Evolutionary conservation across 768 basidiomycete species (phyloP).

Genomic region (Chalciporus pseudorubinellus): DNA sequence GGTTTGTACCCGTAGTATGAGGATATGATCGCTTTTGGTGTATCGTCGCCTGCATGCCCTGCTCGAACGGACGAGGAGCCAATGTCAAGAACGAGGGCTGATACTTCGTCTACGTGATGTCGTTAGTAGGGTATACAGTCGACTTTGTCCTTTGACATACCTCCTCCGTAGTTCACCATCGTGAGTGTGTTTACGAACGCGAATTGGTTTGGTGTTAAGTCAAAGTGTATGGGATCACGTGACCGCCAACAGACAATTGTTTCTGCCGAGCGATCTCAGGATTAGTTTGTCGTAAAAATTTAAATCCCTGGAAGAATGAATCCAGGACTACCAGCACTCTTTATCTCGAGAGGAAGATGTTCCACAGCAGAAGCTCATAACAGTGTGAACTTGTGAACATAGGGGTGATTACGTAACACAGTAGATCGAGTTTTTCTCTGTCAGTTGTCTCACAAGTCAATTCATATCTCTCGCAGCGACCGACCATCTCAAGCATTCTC

Average conservation of each 20-base stretch:
- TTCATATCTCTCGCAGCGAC: neutral
- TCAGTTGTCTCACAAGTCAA: neutral
- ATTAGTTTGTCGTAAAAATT: neutral
- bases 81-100: conserved; percentile 93
- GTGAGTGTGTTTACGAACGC: neutral
- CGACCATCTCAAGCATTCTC: neutral
- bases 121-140: neutral
- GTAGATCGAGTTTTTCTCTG: conserved; percentile 9
- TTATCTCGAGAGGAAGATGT: neutral
- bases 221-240: conserved; percentile 4
- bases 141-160: conserved; percentile 39
- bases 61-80: conserved; percentile 87
- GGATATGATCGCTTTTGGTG: conserved; percentile 89
- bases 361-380: neutral
- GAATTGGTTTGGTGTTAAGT: neutral
- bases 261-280: neutral
- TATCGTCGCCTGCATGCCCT: conserved; percentile 97
- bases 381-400: neutral
- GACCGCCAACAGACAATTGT: neutral
- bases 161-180: conserved; percentile 89
- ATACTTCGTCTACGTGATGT: conserved; percentile 80
- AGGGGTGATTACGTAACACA: conserved; percentile 18
- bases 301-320: no score
- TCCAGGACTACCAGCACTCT: no score
- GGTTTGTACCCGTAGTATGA: conserved; percentile 80